Evolutionary conservation across 306 rosid genomes (phyloP), one percentile per base, ranked within the genome.

Genomic region (Vigna mungo): DNA sequence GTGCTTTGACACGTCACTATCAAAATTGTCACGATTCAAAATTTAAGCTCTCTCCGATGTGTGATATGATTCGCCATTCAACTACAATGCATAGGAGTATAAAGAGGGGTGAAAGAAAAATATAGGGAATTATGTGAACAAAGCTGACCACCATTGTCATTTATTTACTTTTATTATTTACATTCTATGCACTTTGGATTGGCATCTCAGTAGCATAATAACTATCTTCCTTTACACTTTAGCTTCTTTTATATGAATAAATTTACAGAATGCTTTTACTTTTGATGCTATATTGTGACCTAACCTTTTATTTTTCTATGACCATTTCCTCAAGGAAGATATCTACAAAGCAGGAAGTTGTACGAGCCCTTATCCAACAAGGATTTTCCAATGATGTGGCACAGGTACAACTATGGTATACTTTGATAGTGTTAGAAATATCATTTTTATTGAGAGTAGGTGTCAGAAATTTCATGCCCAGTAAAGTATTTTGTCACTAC

Each of bases 321-420:
- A 5, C 66, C 39, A 65, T 84, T 86, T 76, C 56, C 73, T 68
- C 18, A 65, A 79, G 70, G 66, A 74, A 92, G 96, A 86, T 94
- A 76, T 78, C 93, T 64, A 85, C 97, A 37, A 94, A 92, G 90
- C 76, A 83, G 83, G 91, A 88, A 66, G 82, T 92, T 56, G 72
- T 90, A 63, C 78, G 76, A 60, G 89, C 90, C 77, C 89, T 92
- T 58, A 77, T 85, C 82, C 86, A 86, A 77, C 88, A 86, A 54
- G 97, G 96, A 23, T 95, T 95, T 81, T 92, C 98, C 46, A 85
- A 85, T 30, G 98, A 92, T 82, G 97, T 95, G 72, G 92, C 97
- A 72, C 96, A 92, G 95, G 97, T 95, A 90, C 74, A 44, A 55
- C 72, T 16, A 58, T 47, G 17, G 48, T 63, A 18, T 74, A 16